These are phyloP conservation scores for Tricholoma terreum DNA, from an alignment of 768 basidiomycete species.

Conservation along the genomic window DNA sequence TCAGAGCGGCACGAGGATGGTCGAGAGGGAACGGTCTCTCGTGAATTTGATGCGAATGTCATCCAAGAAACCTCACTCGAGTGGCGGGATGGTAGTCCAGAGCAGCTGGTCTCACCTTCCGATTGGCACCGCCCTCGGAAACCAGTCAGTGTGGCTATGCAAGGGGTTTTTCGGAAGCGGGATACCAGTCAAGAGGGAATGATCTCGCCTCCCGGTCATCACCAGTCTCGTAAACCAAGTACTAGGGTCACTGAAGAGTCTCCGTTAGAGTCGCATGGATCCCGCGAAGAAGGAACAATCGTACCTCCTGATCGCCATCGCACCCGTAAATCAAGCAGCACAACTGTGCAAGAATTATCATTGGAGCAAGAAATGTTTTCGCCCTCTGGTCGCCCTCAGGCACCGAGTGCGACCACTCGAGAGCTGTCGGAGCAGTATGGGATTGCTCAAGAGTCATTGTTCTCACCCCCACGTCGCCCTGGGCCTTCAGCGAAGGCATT, in stretches of 20 bases:
- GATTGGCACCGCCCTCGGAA: neutral
- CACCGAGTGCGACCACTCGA: neutral
- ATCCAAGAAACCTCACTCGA: neutral
- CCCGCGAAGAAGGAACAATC: neutral
- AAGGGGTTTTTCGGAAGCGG: neutral
- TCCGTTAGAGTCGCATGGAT: neutral
- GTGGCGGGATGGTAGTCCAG: neutral
- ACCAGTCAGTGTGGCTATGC: neutral
- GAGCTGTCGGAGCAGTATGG: too few relatives aligned
- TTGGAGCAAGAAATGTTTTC: neutral
- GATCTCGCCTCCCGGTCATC: neutral
- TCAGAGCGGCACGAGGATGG: neutral
- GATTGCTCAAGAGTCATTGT: neutral
- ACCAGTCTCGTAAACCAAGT: neutral
- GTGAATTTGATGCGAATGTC: too few relatives aligned
- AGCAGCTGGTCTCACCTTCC: neutral
- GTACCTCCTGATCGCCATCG: neutral
- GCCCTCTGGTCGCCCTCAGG: neutral
- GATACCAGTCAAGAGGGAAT: neutral
- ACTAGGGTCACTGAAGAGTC: neutral
- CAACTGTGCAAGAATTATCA: neutral
- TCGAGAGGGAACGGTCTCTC: neutral
- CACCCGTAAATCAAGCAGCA: neutral
- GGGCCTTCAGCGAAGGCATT: constrained; percentile 31
- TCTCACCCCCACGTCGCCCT: neutral